These are phyloP conservation scores for Pezicula neosporulosa DNA, from an alignment of 2,329 filamentous ascomycete genomes.

Conservation along the genomic window DNA sequence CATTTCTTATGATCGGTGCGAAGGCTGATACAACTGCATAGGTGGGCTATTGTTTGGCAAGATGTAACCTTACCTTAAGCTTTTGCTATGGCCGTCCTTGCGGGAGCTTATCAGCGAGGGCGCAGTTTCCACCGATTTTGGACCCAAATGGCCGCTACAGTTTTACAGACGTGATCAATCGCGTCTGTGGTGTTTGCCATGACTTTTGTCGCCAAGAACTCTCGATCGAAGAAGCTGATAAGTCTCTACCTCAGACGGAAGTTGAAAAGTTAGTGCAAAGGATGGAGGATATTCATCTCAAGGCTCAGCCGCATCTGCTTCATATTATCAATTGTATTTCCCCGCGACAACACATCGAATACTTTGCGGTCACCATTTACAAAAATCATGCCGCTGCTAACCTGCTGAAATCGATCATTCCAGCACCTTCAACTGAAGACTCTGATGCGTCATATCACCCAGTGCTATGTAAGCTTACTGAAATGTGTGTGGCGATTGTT, in stretches of 20 bases:
- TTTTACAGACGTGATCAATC: background rate
- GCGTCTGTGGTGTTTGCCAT: background rate
- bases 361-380: background rate
- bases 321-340: background rate
- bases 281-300: background rate
- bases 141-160: background rate
- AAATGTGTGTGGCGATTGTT: background rate
- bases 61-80: background rate
- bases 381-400: background rate
- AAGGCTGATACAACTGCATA: background rate
- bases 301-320: slow-evolving; percentile 1
- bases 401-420: background rate
- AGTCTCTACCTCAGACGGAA: background rate
- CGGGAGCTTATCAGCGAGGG: background rate
- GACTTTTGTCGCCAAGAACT: background rate
- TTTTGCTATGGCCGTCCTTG: background rate
- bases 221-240: background rate
- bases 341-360: slow-evolving; percentile 1
- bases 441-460: background rate
- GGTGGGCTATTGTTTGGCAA: slow-evolving; percentile 3
- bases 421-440: background rate
- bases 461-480: background rate
- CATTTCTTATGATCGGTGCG: background rate
- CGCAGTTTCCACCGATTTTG: background rate
- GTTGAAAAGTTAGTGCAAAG: background rate